Base-by-base conservation (phyloP, 78 protist species). In the slime mould (Dictyostelium discoideum) region DNA sequence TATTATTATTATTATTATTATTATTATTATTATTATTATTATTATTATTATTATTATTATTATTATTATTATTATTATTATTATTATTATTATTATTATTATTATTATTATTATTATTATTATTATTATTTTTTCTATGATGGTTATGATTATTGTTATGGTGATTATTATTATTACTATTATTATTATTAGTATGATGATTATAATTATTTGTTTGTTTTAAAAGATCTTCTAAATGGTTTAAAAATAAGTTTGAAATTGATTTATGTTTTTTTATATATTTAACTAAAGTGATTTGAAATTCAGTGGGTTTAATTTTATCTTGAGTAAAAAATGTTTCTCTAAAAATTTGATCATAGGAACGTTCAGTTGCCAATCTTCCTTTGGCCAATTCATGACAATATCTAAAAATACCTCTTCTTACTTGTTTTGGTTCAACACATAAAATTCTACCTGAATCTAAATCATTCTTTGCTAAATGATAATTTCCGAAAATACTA, bases 351-450 rank as follows among this genome's bases (percentile, higher is more conserved):
- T 65, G 65, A 29, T 88, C 84, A n/a, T 79, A 63, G n/a, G 79
- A 42, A 65, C 77, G 22, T 9, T 87, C 93, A 1, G n/a, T 14
- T 40, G 96, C 26, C 9, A 78, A 60, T 39, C 92, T 72, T 20
- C 96, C 96, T 29, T 92, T 93, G 1, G 96, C 96, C 76, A 93
- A 82, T n/a, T 93, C 96, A n/a, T 85, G 87, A n/a, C 96, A 93
- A 54, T 93, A 93, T 29, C 96, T 60, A 85, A 93, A 93, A n/a
- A 93, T 93, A 37, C 96, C 96, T 46, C 92, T 85, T 42, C 96
- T 37, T 11, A 93, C 86, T n/a, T 78, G 81, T 78, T 74, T 73
- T 73, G 96, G 96, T 39, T 86, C 92, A 8, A 54, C 65, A 2
- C 92, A 73, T 24, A 57, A 20, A 22, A 93, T 29, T 50, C 57